Evolutionary conservation across 768 basidiomycete species (phyloP).

Genomic region (Lepiota brunneoincarnata): DNA sequence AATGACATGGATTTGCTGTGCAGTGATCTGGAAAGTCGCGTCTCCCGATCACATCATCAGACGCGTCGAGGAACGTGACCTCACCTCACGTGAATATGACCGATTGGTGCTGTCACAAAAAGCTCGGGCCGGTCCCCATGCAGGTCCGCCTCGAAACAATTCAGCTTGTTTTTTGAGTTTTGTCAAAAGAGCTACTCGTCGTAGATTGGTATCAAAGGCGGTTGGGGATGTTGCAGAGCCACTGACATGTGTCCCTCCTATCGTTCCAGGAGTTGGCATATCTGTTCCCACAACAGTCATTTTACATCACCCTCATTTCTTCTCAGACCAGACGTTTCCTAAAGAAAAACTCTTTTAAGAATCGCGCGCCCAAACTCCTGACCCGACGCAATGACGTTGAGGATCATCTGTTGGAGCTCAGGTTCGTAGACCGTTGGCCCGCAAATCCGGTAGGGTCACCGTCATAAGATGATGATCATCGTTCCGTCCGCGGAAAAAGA

Average conservation of each 20-base stretch:
- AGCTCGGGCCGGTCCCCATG: neutral
- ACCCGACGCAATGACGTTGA: too few relatives aligned
- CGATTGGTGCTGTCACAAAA: neutral
- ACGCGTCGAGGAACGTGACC: conserved; percentile 14
- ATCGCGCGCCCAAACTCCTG: neutral
- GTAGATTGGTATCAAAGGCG: neutral
- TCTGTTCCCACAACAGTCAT: neutral
- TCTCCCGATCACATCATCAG: conserved; percentile 5
- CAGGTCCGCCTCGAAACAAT: too few relatives aligned
- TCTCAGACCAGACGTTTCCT: conserved; percentile 3
- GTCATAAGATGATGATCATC: too few relatives aligned
- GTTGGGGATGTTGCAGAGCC: neutral
- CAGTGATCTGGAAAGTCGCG: conserved; percentile 10
- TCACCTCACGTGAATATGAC: conserved; percentile 1
- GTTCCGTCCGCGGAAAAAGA: too few relatives aligned
- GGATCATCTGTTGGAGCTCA: too few relatives aligned
- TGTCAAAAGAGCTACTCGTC: neutral
- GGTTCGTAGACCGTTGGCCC: too few relatives aligned
- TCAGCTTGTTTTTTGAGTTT: too few relatives aligned
- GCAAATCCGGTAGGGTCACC: too few relatives aligned
- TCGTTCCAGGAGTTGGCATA: neutral
- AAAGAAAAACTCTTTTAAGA: neutral
- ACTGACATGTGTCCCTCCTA: neutral
- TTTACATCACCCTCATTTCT: conserved; percentile 5
- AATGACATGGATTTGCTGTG: conserved; percentile 7